A percentile compares a stretch with the other conserved stretches of the same genome.
Evolutionary conservation across 345 rosid species (phyloP).

Genomic region (Gossypium stocksii): DNA sequence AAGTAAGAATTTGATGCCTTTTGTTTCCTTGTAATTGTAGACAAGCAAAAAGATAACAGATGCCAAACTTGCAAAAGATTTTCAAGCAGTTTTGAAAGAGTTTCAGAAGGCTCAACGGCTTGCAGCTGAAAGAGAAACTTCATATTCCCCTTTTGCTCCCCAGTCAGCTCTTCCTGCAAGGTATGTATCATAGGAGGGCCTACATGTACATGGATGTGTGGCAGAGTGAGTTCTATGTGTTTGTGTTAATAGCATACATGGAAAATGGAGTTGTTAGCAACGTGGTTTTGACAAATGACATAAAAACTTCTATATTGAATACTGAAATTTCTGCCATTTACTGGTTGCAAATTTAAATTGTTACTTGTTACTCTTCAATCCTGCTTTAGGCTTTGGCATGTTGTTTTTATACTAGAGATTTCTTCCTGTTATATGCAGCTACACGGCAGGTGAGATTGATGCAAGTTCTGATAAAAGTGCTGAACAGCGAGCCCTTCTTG

Average conservation of each 20-base stretch:
- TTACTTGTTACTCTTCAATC: neutral
- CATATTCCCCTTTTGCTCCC: conserved; percentile 73
- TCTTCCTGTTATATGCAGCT: conserved; percentile 32
- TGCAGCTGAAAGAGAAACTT: conserved; percentile 96
- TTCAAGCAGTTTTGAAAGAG: conserved; percentile 89
- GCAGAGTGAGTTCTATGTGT: neutral
- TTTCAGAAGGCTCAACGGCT: conserved; percentile 98
- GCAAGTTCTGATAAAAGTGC: conserved; percentile 38
- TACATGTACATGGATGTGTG: neutral
- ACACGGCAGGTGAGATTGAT: conserved; percentile 44
- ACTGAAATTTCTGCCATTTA: neutral
- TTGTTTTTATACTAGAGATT: conserved; percentile 14
- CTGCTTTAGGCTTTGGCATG: neutral
- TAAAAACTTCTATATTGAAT: neutral
- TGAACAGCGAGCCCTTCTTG: conserved; percentile 76
- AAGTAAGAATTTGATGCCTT: neutral
- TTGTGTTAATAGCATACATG: neutral
- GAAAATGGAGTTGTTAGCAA: neutral
- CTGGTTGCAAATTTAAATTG: neutral
- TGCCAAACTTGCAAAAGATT: conserved; percentile 98
- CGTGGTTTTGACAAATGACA: neutral
- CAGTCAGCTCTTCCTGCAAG: conserved; percentile 62
- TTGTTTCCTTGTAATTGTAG: conserved; percentile 31
- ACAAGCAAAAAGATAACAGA: conserved; percentile 92
- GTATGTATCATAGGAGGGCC: conserved; percentile 29